phyloP scores from a whole-genome alignment of 2,329 filamentous ascomycete genomes.

The Colletotrichum tropicale region DNA sequence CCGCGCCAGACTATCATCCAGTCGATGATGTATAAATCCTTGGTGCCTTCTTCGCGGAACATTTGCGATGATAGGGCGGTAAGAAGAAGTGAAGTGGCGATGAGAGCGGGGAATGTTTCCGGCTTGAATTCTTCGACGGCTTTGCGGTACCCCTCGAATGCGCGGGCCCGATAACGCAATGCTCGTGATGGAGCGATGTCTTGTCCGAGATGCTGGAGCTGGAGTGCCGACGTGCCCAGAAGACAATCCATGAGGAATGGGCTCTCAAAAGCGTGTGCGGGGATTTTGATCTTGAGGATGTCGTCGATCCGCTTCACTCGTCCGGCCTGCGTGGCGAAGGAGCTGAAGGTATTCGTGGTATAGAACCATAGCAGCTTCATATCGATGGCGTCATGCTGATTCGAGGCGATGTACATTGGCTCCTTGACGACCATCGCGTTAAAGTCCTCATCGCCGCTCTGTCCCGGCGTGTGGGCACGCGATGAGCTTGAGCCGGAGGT shows the following conservation, averaged over 20 bases:
- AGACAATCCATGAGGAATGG: constrained; percentile 60
- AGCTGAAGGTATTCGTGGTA: constrained; percentile 47
- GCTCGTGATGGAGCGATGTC: constrained; percentile 42
- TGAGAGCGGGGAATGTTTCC: constrained; percentile 51
- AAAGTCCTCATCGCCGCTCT: constrained; percentile 12
- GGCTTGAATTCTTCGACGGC: constrained; percentile 53
- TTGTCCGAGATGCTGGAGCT: constrained; percentile 47
- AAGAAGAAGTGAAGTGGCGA: constrained; percentile 56
- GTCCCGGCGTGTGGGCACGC: not conserved
- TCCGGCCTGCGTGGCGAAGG: constrained; percentile 47
- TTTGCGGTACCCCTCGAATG: constrained; percentile 55
- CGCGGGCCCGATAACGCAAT: constrained; percentile 49
- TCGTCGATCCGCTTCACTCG: constrained; percentile 39
- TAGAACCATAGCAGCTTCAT: constrained; percentile 64
- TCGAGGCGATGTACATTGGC: constrained; percentile 31
- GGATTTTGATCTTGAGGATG: constrained; percentile 50
- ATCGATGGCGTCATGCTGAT: constrained; percentile 40
- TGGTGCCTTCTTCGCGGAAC: constrained; percentile 51
- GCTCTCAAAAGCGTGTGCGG: constrained; percentile 54
- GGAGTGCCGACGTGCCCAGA: constrained; percentile 55
- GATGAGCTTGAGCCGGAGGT: not conserved
- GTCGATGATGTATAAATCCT: constrained; percentile 55
- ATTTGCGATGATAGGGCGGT: constrained; percentile 53
- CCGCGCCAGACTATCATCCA: constrained; percentile 63
- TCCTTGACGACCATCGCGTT: constrained; percentile 23